Evolutionary conservation across 2,329 filamentous ascomycete genomes (phyloP), one percentile per base, ranked within the genome.

Genomic region (Fusarium sp.): DNA sequence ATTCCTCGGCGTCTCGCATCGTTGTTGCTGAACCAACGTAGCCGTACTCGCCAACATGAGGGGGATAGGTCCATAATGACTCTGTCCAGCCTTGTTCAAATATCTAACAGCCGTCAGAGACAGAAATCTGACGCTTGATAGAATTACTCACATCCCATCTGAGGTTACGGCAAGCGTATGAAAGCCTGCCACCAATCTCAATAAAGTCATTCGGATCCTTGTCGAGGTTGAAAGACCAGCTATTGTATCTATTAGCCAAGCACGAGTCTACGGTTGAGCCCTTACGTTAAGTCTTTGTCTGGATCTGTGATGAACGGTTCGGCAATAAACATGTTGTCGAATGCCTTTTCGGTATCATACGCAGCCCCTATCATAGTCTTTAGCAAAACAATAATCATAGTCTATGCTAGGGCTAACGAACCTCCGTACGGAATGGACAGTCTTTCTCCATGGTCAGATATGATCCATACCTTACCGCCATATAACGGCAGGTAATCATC

Each of bases 1-100:
- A 74, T 33, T 71, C 51, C 47, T 72, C 75, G 16, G 80, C 69
- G 52, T 77, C 72, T 45, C 77, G 74, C 77, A 80, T 80, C 18
- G 77, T 79, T 7, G 80, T 80, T 5, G 80, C 80, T 2, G 81
- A 79, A 20, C 83, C 83, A 47, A 85, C 69, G 54, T 78, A 84
- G n/a, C 78, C 78, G 13, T 74, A 74, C 51, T 78, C 49, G 20
- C 81, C 81, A 4, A 77, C 65, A 6, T 75, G 67, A 0, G 78
- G 82, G 6, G 83, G 83, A 50, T 82, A 83, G 11, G 74, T 59
- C 83, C 82, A 84, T 36, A 79, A 70, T 2, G 69, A 64, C 56
- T 83, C 80, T 1, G 72, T 74, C 77, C 80, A 84, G 20, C 74
- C 70, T 4, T 61, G 67, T 6, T 80, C 76, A 57, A 81, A 83